Percentiles rank a stretch among this genome's conserved stretches.
phyloP scores from a whole-genome alignment of 1,139 yeast genomes.

The Hansenula lynferdii region DNA sequence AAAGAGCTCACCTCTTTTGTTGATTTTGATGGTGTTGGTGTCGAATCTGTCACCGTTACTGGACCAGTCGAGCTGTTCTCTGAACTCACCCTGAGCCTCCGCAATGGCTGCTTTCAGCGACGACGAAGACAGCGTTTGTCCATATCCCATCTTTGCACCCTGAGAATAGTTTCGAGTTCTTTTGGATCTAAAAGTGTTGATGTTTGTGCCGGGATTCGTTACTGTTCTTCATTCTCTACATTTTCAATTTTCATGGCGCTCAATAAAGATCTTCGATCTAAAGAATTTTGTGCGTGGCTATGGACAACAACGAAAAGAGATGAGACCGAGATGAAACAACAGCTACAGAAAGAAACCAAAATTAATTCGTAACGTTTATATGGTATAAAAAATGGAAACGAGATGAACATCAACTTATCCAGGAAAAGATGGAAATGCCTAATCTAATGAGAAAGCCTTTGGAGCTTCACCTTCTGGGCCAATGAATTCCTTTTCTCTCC shows the following conservation, averaged over 20 bases:
- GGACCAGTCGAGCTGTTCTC: conserved; percentile 27
- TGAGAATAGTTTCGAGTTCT: not conserved
- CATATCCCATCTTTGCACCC: not conserved
- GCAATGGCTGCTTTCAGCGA: conserved; percentile 6
- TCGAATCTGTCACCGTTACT: conserved; percentile 14
- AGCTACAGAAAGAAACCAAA: too few species aligned
- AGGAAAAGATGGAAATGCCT: conserved; percentile 1
- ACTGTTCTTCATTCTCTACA: too few species aligned
- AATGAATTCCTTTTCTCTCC: conserved; percentile 85
- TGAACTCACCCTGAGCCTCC: conserved; percentile 22
- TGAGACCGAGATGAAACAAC: too few species aligned
- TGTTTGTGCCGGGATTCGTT: too few species aligned
- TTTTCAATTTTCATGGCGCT: not conserved
- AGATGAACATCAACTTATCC: not conserved
- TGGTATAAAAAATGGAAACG: not conserved
- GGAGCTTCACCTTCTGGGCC: conserved; percentile 90
- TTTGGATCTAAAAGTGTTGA: too few species aligned
- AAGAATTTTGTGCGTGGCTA: not conserved
- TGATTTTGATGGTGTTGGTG: conserved; percentile 23
- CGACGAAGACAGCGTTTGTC: conserved; percentile 3
- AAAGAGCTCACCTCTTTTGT: conserved; percentile 21
- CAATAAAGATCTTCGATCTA: not conserved
- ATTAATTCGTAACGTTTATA: not conserved
- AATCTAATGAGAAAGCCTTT: conserved; percentile 36
- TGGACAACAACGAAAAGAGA: not conserved